Conservation (phyloP, 2,329 filamentous ascomycete genomes). For the Xylariaceae sp. region DNA sequence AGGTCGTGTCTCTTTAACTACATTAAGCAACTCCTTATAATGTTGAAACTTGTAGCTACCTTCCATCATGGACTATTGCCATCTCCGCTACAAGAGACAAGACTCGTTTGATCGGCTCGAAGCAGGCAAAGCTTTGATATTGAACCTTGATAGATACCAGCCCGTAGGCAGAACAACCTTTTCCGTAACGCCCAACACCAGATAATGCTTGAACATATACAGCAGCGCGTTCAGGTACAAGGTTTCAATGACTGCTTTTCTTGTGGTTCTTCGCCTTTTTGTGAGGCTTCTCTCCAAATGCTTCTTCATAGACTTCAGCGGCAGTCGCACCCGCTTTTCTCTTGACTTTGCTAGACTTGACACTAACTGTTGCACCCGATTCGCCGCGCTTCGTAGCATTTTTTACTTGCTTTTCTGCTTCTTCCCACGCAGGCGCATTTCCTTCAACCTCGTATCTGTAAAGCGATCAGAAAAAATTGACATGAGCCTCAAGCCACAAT, state of each 20-base stretch:
- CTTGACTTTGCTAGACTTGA: conserved; percentile 76
- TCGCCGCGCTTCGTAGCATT: conserved; percentile 54
- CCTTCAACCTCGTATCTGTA: conserved; percentile 64
- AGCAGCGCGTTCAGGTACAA: too few relatives aligned
- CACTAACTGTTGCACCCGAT: conserved; percentile 67
- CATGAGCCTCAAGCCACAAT: not conserved
- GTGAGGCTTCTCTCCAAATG: conserved; percentile 48
- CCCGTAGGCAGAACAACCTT: too few relatives aligned
- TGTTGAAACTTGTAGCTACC: too few relatives aligned
- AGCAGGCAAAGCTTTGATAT: too few relatives aligned
- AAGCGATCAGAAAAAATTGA: conserved; percentile 4
- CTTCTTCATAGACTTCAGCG: conserved; percentile 61
- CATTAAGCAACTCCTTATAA: too few relatives aligned
- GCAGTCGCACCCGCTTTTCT: conserved; percentile 64
- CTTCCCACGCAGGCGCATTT: conserved; percentile 60
- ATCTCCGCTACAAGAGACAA: too few relatives aligned
- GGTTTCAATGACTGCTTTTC: conserved; percentile 36
- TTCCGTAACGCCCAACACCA: too few relatives aligned
- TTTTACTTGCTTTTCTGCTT: conserved; percentile 73
- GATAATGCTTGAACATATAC: too few relatives aligned
- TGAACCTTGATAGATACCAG: too few relatives aligned
- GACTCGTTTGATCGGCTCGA: too few relatives aligned
- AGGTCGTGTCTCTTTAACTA: too few relatives aligned
- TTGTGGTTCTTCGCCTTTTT: conserved; percentile 54
- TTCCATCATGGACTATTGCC: too few relatives aligned